Percentiles rank a stretch among this genome's conserved stretches.
These are phyloP conservation scores for Pestalotiopsis sp. DNA, from an alignment of 2,329 filamentous ascomycete genomes.

Conservation along the genomic window DNA sequence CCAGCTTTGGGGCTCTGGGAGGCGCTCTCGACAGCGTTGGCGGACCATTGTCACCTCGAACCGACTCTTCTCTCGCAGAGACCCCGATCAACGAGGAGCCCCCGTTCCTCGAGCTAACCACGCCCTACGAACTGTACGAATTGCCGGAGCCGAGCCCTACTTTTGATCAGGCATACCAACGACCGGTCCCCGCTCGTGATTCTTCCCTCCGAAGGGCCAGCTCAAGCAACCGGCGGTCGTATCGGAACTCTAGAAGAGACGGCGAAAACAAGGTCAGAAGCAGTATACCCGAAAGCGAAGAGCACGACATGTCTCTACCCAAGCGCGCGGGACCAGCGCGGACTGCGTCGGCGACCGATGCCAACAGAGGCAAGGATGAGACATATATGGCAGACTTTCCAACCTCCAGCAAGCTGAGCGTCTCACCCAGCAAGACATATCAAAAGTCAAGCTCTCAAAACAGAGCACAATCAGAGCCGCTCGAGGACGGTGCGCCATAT, in stretches of 20 bases:
- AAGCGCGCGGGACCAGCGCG: constrained; percentile 26
- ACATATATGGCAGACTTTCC: constrained; percentile 30
- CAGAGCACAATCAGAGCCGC: constrained; percentile 24
- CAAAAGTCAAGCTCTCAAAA: constrained; percentile 25
- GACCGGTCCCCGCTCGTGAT: constrained; percentile 63
- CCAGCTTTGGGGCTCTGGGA: constrained; percentile 42
- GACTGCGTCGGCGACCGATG: constrained; percentile 21
- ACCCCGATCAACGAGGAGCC: constrained; percentile 60
- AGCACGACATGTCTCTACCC: constrained; percentile 26
- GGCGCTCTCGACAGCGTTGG: constrained; percentile 41
- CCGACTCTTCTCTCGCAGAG: constrained; percentile 54
- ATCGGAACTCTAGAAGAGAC: constrained; percentile 51
- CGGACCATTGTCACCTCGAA: constrained; percentile 34
- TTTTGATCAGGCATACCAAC: constrained; percentile 24
- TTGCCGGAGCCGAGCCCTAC: constrained; percentile 21
- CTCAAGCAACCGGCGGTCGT: constrained; percentile 53
- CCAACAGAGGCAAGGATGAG: constrained; percentile 27
- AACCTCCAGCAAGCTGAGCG: constrained; percentile 22
- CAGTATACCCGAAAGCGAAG: constrained; percentile 45
- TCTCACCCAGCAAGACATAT: constrained; percentile 21
- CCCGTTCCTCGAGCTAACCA: constrained; percentile 13
- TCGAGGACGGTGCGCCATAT: constrained; percentile 69
- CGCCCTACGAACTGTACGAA: constrained; percentile 13
- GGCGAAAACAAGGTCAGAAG: constrained; percentile 38
- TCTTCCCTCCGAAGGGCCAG: constrained; percentile 66